Percentiles rank a stretch among this genome's conserved stretches.
Evolutionary conservation across 169 alveolate genomes (phyloP).

Genomic region (Cryptosporidium parvum): DNA sequence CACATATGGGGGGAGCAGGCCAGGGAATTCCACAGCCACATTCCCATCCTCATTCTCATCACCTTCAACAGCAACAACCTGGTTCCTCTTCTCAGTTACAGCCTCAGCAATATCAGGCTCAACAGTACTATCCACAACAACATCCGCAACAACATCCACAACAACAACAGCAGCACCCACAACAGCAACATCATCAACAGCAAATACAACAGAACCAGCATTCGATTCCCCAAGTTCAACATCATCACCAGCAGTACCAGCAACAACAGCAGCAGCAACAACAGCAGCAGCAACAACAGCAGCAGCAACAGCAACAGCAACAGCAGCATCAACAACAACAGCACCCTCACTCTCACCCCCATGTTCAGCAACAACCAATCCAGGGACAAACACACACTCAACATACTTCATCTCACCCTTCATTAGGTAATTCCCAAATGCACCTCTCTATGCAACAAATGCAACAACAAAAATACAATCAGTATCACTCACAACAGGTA

Average conservation of each 20-base stretch:
- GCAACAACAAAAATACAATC: constrained; percentile 21
- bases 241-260: constrained; percentile 18
- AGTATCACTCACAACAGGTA: constrained; percentile 10
- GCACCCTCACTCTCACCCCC: background rate
- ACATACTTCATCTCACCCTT: background rate
- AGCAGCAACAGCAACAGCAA: background rate
- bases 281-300: background rate
- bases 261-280: constrained; percentile 23
- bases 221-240: constrained; percentile 1
- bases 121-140: background rate
- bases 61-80: background rate
- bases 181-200: background rate
- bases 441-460: constrained; percentile 4
- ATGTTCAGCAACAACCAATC: background rate
- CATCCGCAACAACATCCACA: background rate
- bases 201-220: constrained; percentile 39
- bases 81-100: constrained; percentile 17
- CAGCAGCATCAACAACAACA: background rate
- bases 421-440: background rate
- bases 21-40: background rate
- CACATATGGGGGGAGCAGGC: constrained; percentile 24
- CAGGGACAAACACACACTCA: constrained; percentile 4
- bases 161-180: background rate
- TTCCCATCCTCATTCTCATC: background rate
- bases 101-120: constrained; percentile 5